Percentiles rank a stretch among this genome's conserved stretches.
phyloP scores from a whole-genome alignment of 495 filamentous ascomycete genomes.

The Thozetella sp. region DNA sequence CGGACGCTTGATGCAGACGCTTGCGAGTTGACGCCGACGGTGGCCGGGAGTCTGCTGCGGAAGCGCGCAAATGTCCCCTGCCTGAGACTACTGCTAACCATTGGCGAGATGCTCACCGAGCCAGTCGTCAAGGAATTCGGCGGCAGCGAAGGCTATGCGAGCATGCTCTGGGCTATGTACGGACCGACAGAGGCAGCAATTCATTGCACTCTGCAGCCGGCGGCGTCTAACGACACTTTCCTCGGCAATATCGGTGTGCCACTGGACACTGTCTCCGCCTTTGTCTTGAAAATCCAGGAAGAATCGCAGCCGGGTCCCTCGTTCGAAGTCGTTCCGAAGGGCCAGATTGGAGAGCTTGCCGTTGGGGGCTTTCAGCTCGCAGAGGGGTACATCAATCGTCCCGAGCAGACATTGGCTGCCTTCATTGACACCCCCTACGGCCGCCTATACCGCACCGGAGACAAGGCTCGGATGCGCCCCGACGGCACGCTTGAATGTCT shows the following conservation, averaged over 20 bases:
- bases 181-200: slow-evolving; percentile 86
- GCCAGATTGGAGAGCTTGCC: slow-evolving; percentile 77
- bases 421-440: slow-evolving; percentile 61
- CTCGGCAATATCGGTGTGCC: slow-evolving; percentile 72
- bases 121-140: slow-evolving; percentile 76
- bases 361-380: slow-evolving; percentile 82
- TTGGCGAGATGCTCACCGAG: slow-evolving; percentile 84
- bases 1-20: slow-evolving; percentile 69
- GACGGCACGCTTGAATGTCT: slow-evolving; percentile 79
- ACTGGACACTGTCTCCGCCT: slow-evolving; percentile 75
- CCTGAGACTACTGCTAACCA: slow-evolving; percentile 70
- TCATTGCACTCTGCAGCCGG: slow-evolving; percentile 55
- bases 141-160: slow-evolving; percentile 28
- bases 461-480: slow-evolving; percentile 69
- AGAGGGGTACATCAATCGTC: slow-evolving; percentile 78
- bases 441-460: slow-evolving; percentile 82
- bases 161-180: slow-evolving; percentile 82
- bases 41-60: slow-evolving; percentile 67
- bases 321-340: slow-evolving; percentile 59
- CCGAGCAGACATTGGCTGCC: slow-evolving; percentile 70
- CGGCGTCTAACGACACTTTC: slow-evolving; percentile 33
- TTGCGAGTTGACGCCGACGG: slow-evolving; percentile 82
- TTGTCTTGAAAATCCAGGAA: slow-evolving; percentile 54
- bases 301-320: slow-evolving; percentile 11
- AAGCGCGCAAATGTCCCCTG: slow-evolving; percentile 61